Evolutionary conservation across 2,329 filamentous ascomycete species (phyloP).

Genomic region (Fonsecaea nubica): DNA sequence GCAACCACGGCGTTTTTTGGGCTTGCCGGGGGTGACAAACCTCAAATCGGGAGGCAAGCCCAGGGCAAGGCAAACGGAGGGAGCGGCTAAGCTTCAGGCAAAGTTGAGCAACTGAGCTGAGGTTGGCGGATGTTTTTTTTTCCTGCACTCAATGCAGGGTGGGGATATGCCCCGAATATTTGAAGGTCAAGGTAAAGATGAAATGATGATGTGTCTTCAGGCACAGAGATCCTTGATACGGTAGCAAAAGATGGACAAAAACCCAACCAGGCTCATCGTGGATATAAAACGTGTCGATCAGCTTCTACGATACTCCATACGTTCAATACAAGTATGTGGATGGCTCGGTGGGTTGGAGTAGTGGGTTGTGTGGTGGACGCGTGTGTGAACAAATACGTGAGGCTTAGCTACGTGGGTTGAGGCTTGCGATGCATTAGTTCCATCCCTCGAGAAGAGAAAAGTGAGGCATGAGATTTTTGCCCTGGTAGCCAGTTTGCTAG

Average conservation of each 20-base stretch:
- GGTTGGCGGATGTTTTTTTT: background rate
- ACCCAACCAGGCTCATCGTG: conserved; percentile 4
- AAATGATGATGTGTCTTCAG: conserved; percentile 16
- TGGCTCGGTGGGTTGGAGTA: conserved; percentile 1
- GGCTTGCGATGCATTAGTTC: conserved; percentile 1
- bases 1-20: conserved; percentile 18
- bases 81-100: background rate
- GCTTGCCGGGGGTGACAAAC: background rate
- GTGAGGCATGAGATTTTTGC: background rate
- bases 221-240: conserved; percentile 9
- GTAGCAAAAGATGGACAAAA: conserved; percentile 13
- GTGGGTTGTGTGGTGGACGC: conserved; percentile 1
- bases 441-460: background rate
- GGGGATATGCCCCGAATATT: background rate
- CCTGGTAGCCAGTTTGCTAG: background rate
- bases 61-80: conserved; percentile 1
- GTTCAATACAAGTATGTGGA: background rate
- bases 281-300: conserved; percentile 19
- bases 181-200: conserved; percentile 4
- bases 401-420: conserved; percentile 3
- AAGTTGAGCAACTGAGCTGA: background rate
- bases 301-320: conserved; percentile 12
- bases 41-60: conserved; percentile 13
- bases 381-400: background rate
- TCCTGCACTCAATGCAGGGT: background rate